These are phyloP conservation scores for Sporisorium sorghi DNA, from an alignment of 1,284 basidiomycete species.

Conservation along the genomic window DNA sequence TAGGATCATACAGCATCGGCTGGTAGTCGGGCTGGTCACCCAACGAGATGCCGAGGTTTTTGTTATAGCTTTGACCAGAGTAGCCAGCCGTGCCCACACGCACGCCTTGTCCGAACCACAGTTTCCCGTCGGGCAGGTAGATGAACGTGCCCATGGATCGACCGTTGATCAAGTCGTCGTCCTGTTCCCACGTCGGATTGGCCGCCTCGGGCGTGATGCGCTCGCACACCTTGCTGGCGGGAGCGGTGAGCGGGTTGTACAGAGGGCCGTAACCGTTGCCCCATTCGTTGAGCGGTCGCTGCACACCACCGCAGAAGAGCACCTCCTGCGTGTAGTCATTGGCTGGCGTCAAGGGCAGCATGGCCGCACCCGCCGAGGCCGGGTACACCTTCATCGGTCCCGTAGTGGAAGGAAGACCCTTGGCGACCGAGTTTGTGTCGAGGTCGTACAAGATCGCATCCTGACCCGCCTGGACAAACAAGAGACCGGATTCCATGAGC, in stretches of 20 bases:
- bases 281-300: conserved; percentile 70
- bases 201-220: conserved; percentile 55
- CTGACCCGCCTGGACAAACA: conserved; percentile 60
- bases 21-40: conserved; percentile 75
- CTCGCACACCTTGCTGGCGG: conserved; percentile 55
- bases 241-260: conserved; percentile 41
- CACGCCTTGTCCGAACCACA: conserved; percentile 61
- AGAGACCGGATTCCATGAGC: conserved; percentile 54
- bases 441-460: conserved; percentile 45
- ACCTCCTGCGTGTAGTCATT: conserved; percentile 88
- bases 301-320: conserved; percentile 86
- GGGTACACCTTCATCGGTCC: conserved; percentile 76
- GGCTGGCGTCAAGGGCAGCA: conserved; percentile 87
- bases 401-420: conserved; percentile 30
- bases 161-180: conserved; percentile 55
- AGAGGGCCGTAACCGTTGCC: conserved; percentile 54
- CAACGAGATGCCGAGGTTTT: conserved; percentile 41
- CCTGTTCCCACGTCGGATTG: conserved; percentile 44
- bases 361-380: conserved; percentile 86
- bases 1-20: conserved; percentile 80
- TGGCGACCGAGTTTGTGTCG: conserved; percentile 28
- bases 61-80: conserved; percentile 77
- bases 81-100: conserved; percentile 75
- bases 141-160: conserved; percentile 70
- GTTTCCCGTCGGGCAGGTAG: conserved; percentile 80